Conservation (phyloP, 768 basidiomycete species). For the Termitomyces sp. region DNA sequence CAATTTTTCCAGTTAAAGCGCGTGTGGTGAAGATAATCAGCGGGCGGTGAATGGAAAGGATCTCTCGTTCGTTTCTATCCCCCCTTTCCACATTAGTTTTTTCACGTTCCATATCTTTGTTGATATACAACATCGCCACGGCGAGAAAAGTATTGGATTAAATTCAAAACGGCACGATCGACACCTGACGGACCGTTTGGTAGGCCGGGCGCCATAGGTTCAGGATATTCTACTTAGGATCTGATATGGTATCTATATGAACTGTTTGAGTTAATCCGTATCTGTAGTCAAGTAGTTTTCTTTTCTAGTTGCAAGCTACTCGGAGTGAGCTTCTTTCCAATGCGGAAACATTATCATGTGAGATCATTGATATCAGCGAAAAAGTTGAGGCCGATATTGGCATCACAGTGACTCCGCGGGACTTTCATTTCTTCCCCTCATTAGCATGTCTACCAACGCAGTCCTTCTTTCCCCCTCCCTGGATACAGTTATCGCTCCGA, state of each 20-base stretch:
- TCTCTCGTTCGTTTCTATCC: conserved; percentile 6
- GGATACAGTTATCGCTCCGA: conserved; percentile 48
- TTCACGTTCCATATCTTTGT: background rate
- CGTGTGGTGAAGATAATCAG: background rate
- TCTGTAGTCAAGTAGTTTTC: background rate
- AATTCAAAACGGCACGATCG: too few species aligned
- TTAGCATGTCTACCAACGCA: conserved; percentile 23
- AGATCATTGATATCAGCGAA: conserved; percentile 1
- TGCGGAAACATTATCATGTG: conserved; percentile 5
- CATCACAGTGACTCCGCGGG: background rate
- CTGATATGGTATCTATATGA: background rate
- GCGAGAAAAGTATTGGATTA: background rate
- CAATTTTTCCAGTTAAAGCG: background rate
- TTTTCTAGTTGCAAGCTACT: background rate
- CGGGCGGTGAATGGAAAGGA: background rate
- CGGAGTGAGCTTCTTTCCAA: background rate
- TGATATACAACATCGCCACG: background rate
- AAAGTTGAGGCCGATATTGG: conserved; percentile 6
- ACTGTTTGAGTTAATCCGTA: background rate
- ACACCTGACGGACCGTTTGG: background rate
- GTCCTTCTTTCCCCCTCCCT: conserved; percentile 54
- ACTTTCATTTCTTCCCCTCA: conserved; percentile 2
- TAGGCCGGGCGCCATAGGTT: background rate
- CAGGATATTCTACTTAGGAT: background rate
- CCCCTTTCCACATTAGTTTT: background rate